A percentile compares a stretch with the other conserved stretches of the same genome.
phyloP scores from a whole-genome alignment of 2,329 filamentous ascomycete species.

The Apiospora sp. region DNA sequence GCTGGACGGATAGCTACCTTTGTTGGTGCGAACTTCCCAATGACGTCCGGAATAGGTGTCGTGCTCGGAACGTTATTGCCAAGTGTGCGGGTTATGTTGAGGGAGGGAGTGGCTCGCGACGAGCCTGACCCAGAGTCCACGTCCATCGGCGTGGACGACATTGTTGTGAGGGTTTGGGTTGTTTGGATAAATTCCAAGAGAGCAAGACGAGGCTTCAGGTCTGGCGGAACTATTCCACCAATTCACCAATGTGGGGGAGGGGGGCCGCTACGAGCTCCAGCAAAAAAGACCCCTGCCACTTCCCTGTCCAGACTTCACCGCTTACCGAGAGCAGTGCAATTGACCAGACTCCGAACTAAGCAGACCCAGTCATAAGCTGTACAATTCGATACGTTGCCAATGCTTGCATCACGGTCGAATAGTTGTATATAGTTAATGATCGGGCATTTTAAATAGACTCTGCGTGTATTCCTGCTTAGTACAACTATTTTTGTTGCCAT shows the following conservation, averaged over 20 bases:
- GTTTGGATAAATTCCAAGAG: background rate
- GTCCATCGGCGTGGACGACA: constrained; percentile 56
- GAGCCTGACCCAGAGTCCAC: constrained; percentile 54
- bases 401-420: no score
- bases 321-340: background rate
- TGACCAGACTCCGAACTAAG: no score
- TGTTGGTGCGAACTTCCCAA: constrained; percentile 79
- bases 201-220: background rate
- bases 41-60: constrained; percentile 79
- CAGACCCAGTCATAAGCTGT: no score
- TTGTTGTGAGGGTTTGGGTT: background rate
- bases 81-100: constrained; percentile 60
- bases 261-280: constrained; percentile 7
- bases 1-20: constrained; percentile 66
- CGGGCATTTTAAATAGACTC: no score
- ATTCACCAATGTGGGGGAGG: constrained; percentile 2
- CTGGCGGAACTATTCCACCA: constrained; percentile 1
- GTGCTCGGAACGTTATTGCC: constrained; percentile 53
- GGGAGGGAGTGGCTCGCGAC: constrained; percentile 47
- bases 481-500: no score
- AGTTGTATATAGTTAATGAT: no score
- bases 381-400: no score
- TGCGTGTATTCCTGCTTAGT: no score
- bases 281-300: background rate
- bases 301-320: constrained; percentile 24